These are phyloP conservation scores for Thelonectria olida DNA, from an alignment of 2,329 filamentous ascomycete genomes.

Conservation along the genomic window DNA sequence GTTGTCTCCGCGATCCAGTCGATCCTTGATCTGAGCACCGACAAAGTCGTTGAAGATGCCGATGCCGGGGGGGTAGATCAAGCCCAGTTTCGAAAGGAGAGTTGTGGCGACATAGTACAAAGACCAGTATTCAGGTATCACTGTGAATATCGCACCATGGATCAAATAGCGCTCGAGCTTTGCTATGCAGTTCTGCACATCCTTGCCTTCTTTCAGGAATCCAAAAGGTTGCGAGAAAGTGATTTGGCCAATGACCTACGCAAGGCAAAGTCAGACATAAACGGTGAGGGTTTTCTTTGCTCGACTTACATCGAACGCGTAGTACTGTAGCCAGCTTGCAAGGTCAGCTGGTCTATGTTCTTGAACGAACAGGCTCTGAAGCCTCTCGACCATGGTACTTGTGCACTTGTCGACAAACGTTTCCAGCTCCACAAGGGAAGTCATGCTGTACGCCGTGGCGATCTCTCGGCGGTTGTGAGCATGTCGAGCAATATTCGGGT, in stretches of 20 bases:
- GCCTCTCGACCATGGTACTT: not conserved
- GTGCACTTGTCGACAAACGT: constrained; percentile 12
- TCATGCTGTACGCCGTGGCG: constrained; percentile 17
- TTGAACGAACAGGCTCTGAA: too few relatives aligned
- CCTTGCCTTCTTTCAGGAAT: constrained; percentile 11
- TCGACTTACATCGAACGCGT: constrained; percentile 14
- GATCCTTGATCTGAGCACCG: constrained; percentile 4
- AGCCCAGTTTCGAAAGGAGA: not conserved
- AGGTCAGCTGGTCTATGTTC: not conserved
- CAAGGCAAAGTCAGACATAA: too few relatives aligned
- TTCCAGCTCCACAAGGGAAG: constrained; percentile 9
- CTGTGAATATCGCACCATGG: constrained; percentile 3
- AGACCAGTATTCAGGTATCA: constrained; percentile 14
- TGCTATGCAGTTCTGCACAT: constrained; percentile 9
- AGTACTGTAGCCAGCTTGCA: constrained; percentile 14
- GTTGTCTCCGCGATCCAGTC: not conserved
- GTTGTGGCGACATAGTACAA: not conserved
- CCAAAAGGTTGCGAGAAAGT: constrained; percentile 14
- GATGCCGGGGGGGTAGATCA: not conserved
- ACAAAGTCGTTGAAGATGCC: constrained; percentile 11
- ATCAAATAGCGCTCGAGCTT: constrained; percentile 14
- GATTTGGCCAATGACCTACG: too few relatives aligned
- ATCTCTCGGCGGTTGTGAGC: constrained; percentile 15
- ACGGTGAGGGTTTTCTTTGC: too few relatives aligned
- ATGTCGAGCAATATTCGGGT: constrained; percentile 5